Base-by-base conservation (phyloP, 2,329 filamentous ascomycete genomes). In the Aspergillus phoenicis region DNA sequence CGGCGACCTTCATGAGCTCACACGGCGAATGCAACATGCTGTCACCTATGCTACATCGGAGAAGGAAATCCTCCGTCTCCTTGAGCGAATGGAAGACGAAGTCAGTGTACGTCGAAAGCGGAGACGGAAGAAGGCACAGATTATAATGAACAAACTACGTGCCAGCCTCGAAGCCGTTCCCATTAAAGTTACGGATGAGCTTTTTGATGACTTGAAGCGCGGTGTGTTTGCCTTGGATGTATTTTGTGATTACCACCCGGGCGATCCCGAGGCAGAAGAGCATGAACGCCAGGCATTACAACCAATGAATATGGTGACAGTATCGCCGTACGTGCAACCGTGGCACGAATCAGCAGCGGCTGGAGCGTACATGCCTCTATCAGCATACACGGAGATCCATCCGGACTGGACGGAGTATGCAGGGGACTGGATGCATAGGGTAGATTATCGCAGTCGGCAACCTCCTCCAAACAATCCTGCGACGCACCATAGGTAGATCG, bases 141-240 rank as follows among this genome's bases (percentile, higher is more conserved):
- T 47, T 5, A 65, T 71, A 8, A 48, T 74, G 33, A 58, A 68
- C 13, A 64, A 64, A 17, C 61, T 74, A 68, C 64, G 70, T 4
- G 45, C 48, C 33, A 61, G 58, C 22, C 65, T 75, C 33, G 71
- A 74, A 58, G 47, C 52, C 0, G 73, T 74, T 24, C 73, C 72
- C 8, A 64, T 74, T 8, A 66, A 67, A 20, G 69, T 75, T 10
- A 61, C 59, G 13, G 64, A 75, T 47, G 64, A 68, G 8, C 62
- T 73, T 17, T 73, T 70, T 22, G 67, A 69, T 48, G 71, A 73
- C 38, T 58, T 75, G 62, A 74, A 74, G 62, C 69, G 72, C 17
- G 71, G 69, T 1, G 61, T 75, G 7, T 74, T 74, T 52, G 69
- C 66, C 5, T 59, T 75, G 26, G 70, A 74, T 41, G 60, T 65